A percentile compares a stretch with the other conserved stretches of the same genome.
These are phyloP conservation scores for Stylosanthes scabra DNA, from an alignment of 331 rosid genomes.

Conservation along the genomic window DNA sequence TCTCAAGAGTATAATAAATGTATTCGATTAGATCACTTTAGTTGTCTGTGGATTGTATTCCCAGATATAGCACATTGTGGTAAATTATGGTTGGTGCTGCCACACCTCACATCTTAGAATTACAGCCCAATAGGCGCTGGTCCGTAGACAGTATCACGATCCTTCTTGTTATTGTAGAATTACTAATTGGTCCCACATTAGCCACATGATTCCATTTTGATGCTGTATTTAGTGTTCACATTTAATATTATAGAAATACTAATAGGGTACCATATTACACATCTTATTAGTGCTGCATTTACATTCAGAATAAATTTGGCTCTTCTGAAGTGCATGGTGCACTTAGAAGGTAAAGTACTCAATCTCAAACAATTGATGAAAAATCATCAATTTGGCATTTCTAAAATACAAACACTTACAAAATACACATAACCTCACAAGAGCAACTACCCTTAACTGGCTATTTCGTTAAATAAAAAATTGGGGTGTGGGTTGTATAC, in stretches of 20 bases:
- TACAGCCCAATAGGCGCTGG: background rate
- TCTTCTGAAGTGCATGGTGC: background rate
- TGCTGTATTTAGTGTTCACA: background rate
- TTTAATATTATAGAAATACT: too few relatives aligned
- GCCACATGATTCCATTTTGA: slow-evolving; percentile 20
- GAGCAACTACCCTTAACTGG: background rate
- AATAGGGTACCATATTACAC: too few relatives aligned
- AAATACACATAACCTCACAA: background rate
- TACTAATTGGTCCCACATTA: slow-evolving; percentile 9
- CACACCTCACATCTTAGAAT: background rate
- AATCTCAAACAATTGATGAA: background rate
- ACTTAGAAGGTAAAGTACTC: background rate
- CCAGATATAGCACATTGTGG: background rate
- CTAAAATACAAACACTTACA: background rate
- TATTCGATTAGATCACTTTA: slow-evolving; percentile 1
- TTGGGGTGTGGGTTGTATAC: background rate
- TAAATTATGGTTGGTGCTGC: slow-evolving; percentile 16
- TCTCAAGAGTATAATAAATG: background rate
- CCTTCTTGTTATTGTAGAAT: background rate
- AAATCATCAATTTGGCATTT: background rate
- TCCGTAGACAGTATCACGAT: background rate
- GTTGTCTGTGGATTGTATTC: background rate
- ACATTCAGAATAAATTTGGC: background rate
- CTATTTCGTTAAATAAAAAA: background rate
- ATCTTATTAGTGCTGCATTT: background rate